These are phyloP conservation scores for Fagus crenata DNA, from an alignment of 306 rosid genomes.

Conservation along the genomic window DNA sequence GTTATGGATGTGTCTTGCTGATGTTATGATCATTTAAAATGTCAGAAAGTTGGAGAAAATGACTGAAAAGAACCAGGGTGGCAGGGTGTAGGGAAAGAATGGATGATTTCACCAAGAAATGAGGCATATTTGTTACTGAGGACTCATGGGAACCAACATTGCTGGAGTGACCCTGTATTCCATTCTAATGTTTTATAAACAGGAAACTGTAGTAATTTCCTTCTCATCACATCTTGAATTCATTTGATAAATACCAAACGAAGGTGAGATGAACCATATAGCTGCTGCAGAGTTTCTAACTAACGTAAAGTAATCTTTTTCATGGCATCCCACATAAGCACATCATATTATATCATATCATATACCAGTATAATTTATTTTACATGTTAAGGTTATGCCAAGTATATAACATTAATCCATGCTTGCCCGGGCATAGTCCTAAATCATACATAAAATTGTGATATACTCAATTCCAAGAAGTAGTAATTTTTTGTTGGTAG, in stretches of 20 bases:
- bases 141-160: neutral
- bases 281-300: neutral
- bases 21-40: neutral
- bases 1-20: neutral
- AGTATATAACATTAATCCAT: too few relatives aligned
- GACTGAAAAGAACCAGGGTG: neutral
- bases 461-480: too few relatives aligned
- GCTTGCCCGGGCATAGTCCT: too few relatives aligned
- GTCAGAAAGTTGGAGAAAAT: neutral
- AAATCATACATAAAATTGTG: too few relatives aligned
- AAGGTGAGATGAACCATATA: neutral
- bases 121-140: neutral
- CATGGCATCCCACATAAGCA: too few relatives aligned
- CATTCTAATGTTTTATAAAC: neutral
- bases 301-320: neutral
- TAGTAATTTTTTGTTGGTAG: too few relatives aligned
- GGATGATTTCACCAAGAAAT: neutral
- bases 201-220: neutral
- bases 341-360: too few relatives aligned
- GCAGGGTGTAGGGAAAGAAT: neutral
- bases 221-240: neutral
- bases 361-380: too few relatives aligned
- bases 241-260: neutral
- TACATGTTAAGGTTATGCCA: too few relatives aligned
- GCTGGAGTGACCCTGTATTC: neutral